Evolutionary conservation across 306 rosid genomes (phyloP), one percentile per base, ranked within the genome.

Genomic region (Nissolia schottii): DNA sequence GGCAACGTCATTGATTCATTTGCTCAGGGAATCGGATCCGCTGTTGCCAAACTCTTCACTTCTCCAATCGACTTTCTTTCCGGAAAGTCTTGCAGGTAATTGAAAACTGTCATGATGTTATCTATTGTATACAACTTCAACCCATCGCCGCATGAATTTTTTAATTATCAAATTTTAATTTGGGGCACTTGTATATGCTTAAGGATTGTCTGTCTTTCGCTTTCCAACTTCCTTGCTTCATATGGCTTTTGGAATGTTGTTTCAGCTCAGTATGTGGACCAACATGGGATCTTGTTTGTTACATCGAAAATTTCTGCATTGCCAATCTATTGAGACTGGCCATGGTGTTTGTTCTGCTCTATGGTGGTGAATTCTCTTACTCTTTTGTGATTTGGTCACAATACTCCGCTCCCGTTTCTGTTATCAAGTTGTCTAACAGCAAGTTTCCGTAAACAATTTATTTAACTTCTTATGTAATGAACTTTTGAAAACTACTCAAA

Each of bases 81-180:
- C 1, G 96, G 92, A 56, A 89, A 87, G 31, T 87, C 92, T 61
- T 87, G 96, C 80, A 85, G 90, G 96, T 90, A 72, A 69, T n/a
- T n/a, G n/a, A n/a, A n/a, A n/a, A n/a, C n/a, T n/a, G n/a, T n/a
- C n/a, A n/a, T n/a, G n/a, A n/a, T n/a, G n/a, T n/a, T n/a, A n/a
- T n/a, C n/a, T n/a, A n/a, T n/a, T n/a, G n/a, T n/a, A n/a, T n/a
- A n/a, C n/a, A n/a, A n/a, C n/a, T n/a, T n/a, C n/a, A n/a, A n/a
- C n/a, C n/a, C n/a, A n/a, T n/a, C n/a, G 23, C 16, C 29, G 10
- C 11, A 16, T 25, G 2, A 61, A 8, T 51, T 35, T 51, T 35
- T 49, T 2, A 73, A 48, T 32, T 28, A 43, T 13, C 9, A 71
- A 38, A 24, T 25, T 31, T 67, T 25, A 16, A 37, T n/a, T n/a